A percentile compares a stretch with the other conserved stretches of the same genome.
phyloP scores from a whole-genome alignment of 2,329 filamentous ascomycete genomes.

The Ophiostoma perfectum region DNA sequence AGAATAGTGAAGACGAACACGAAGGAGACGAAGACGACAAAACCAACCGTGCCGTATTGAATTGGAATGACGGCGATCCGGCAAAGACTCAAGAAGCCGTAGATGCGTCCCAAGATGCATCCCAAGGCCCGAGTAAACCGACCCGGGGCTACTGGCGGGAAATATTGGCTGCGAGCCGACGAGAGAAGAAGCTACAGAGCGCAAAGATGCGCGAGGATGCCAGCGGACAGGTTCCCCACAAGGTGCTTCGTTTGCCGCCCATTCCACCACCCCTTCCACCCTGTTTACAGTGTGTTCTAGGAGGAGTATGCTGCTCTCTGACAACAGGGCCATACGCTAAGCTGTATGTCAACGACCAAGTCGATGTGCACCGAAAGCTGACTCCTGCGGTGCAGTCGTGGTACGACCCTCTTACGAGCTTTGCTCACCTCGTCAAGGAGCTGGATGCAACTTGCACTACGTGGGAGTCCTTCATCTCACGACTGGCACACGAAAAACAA shows the following conservation, averaged over 20 bases:
- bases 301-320: slow-evolving; percentile 25
- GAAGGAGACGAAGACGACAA: no score
- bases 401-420: neutral
- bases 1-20: no score
- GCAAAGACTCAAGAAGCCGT: no score
- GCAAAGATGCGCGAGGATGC: neutral
- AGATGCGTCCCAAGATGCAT: no score
- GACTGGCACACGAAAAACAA: slow-evolving; percentile 22
- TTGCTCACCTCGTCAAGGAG: neutral
- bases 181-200: neutral
- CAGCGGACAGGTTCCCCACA: neutral
- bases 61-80: no score
- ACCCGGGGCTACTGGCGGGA: no score
- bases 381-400: neutral
- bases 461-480: neutral
- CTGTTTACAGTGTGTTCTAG: slow-evolving; percentile 26
- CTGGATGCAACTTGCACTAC: neutral
- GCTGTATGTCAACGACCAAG: slow-evolving; percentile 21
- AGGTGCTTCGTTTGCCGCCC: slow-evolving; percentile 14
- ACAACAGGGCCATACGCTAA: slow-evolving; percentile 20
- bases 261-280: slow-evolving; percentile 23
- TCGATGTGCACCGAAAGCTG: neutral
- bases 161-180: neutral
- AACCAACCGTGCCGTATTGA: no score
- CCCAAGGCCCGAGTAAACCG: no score